A percentile compares a stretch with the other conserved stretches of the same genome.
These are phyloP conservation scores for Symbiodinium pilosum DNA, from an alignment of 73 alveolate genomes.

Conservation along the genomic window DNA sequence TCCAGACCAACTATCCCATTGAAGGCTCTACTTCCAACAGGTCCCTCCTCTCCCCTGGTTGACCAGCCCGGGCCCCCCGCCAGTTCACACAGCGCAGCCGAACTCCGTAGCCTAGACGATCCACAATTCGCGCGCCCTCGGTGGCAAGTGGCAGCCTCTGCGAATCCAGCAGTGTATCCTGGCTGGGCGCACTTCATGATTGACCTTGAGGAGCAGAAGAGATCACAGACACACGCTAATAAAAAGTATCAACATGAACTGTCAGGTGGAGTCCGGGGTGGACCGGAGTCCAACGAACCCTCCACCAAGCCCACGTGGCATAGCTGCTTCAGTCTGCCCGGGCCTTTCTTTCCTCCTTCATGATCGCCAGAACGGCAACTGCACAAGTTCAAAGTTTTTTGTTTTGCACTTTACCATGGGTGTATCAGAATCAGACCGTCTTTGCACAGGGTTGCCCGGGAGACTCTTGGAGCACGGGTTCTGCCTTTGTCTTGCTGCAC, in stretches of 20 bases:
- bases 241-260: too few relatives aligned
- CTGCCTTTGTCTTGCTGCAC: neutral
- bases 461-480: neutral
- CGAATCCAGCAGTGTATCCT: neutral
- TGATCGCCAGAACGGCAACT: neutral
- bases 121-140: constrained; percentile 25
- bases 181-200: neutral
- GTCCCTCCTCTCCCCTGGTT: too few relatives aligned
- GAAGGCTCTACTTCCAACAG: too few relatives aligned
- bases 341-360: neutral
- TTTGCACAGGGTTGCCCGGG: too few relatives aligned
- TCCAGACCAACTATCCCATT: too few relatives aligned
- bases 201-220: too few relatives aligned
- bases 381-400: neutral
- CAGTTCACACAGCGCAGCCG: constrained; percentile 87
- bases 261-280: too few relatives aligned
- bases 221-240: too few relatives aligned
- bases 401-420: neutral
- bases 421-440: too few relatives aligned
- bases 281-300: too few relatives aligned
- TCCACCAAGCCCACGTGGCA: too few relatives aligned
- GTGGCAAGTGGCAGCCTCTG: constrained; percentile 31
- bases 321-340: too few relatives aligned
- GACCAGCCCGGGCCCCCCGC: neutral
- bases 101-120: neutral